Evolutionary conservation across 108 stramenopile genomes (phyloP), one percentile per base, ranked within the genome.

Genomic region (Nitzschia inconspicua): DNA sequence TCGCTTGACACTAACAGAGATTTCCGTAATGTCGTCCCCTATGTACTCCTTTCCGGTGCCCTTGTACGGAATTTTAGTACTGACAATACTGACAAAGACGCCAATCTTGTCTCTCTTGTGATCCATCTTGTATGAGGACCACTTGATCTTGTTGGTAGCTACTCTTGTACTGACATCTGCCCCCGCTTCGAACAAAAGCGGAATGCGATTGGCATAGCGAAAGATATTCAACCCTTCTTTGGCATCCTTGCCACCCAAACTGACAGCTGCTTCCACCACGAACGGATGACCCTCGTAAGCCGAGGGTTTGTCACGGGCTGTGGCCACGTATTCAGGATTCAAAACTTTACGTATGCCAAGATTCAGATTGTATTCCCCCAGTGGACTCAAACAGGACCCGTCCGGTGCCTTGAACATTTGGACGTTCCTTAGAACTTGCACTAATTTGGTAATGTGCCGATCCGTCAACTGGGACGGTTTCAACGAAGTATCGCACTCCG

Each of bases 31-130:
- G 48, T 92, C 91, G 53, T 92, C 91, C 18, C 91, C 91, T 55
- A 92, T 92, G 54, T 92, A 92, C 65, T 98, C 98, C 75, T 98
- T 98, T 14, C 95, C 94, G 3, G 98, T 98, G 7, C 98, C 98
- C 74, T 98, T 98, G 86, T 96, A 98, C 0, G 98, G 98, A 23
- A 98, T 82, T 60, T 97, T 96, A 47, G 98, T 98, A 41, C 83
- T 86, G 7, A 98, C 98, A 55, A 97, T 96, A 29, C 78, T 83
- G 11, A 98, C 96, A 62, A 97, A 98, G 19, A 98, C 96, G 13
- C 94, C 95, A 35, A 98, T 87, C 62, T 76, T 86, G 57, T 97
- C 96, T 22, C 85, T 72, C 65, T 95, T 95, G 62, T 88, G 88
- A 70, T 98, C 96, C 48, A 98, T 95, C 59, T 95, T 95, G 85